Conservation (phyloP, 768 basidiomycete species). For the Tephrocybe rancida region DNA sequence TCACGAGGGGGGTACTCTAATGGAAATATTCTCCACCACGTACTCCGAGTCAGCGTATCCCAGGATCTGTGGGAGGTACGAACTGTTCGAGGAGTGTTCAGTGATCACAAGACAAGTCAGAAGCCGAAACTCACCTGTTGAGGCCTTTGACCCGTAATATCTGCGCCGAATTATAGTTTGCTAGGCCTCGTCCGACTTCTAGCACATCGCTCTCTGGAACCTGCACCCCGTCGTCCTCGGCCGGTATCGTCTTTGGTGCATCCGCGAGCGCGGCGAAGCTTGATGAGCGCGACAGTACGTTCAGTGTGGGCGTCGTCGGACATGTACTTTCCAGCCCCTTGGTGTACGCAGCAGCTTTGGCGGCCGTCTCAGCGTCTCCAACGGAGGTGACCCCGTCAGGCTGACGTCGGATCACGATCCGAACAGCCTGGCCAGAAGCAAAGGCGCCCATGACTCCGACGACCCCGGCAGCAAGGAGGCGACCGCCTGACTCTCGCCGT, state of each 20-base stretch:
- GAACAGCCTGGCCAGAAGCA: conserved; percentile 93
- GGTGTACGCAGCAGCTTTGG: conserved; percentile 35
- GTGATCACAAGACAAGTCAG: conserved; percentile 9
- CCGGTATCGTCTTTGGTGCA: conserved; percentile 17
- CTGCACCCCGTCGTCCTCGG: conserved; percentile 33
- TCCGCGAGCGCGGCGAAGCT: conserved; percentile 31
- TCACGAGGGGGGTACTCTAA: conserved; percentile 56
- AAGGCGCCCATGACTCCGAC: conserved; percentile 85
- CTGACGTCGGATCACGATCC: conserved; percentile 62
- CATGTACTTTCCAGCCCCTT: conserved; percentile 44
- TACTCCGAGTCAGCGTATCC: conserved; percentile 98
- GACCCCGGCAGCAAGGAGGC: conserved; percentile 92
- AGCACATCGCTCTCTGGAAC: conserved; percentile 55
- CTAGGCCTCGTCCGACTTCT: conserved; percentile 92
- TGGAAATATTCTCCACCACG: conserved; percentile 94
- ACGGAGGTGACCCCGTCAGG: conserved; percentile 23
- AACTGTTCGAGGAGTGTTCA: conserved; percentile 46
- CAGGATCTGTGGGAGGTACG: conserved; percentile 74
- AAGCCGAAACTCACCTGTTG: conserved; percentile 70
- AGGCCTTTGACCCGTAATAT: conserved; percentile 86
- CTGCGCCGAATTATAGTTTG: conserved; percentile 95
- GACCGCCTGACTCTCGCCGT: conserved; percentile 84
- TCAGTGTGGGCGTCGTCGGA: conserved; percentile 56
- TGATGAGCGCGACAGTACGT: conserved; percentile 40
- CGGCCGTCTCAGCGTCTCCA: conserved; percentile 29